Percentiles rank a stretch among this genome's conserved stretches.
Conservation (phyloP, 2,329 filamentous ascomycete genomes). For the Neopestalotiopsis clavispora region DNA sequence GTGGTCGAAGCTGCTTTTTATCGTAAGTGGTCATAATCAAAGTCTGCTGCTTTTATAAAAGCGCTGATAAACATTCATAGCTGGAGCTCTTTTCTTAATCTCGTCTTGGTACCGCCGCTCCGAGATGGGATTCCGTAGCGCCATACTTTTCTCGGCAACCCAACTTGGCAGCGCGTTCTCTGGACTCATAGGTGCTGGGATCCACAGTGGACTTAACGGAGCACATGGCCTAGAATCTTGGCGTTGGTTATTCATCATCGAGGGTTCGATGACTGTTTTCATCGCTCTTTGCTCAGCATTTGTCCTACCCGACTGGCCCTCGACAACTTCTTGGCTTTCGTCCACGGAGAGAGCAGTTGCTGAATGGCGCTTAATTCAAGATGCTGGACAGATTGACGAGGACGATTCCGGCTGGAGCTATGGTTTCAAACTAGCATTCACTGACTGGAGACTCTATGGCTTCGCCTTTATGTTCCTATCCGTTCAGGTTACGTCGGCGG, state of each 20-base stretch:
- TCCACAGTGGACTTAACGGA: constrained; percentile 59
- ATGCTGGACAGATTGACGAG: constrained; percentile 49
- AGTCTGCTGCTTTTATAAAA: too few relatives aligned
- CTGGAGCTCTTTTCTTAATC: background rate
- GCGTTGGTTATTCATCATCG: constrained; percentile 58
- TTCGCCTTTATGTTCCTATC: constrained; percentile 31
- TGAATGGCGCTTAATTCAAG: constrained; percentile 51
- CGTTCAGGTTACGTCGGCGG: background rate
- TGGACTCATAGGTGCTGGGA: constrained; percentile 63
- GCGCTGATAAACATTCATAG: background rate
- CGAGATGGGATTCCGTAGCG: constrained; percentile 32
- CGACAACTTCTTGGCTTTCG: constrained; percentile 49
- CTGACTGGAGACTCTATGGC: constrained; percentile 56
- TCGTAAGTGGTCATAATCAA: background rate
- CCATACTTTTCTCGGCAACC: constrained; percentile 41
- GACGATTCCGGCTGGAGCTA: constrained; percentile 44
- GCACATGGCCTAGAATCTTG: constrained; percentile 50
- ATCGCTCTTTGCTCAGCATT: constrained; percentile 66
- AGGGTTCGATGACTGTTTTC: constrained; percentile 64
- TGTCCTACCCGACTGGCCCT: constrained; percentile 47
- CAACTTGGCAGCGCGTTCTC: constrained; percentile 53
- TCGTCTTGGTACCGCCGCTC: constrained; percentile 10
- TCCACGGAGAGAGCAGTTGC: constrained; percentile 52
- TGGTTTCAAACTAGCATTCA: constrained; percentile 53
- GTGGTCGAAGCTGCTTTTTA: constrained; percentile 18